Base-by-base conservation (phyloP, 1,139 yeast species). In the Meyerozyma carpophila region DNA sequence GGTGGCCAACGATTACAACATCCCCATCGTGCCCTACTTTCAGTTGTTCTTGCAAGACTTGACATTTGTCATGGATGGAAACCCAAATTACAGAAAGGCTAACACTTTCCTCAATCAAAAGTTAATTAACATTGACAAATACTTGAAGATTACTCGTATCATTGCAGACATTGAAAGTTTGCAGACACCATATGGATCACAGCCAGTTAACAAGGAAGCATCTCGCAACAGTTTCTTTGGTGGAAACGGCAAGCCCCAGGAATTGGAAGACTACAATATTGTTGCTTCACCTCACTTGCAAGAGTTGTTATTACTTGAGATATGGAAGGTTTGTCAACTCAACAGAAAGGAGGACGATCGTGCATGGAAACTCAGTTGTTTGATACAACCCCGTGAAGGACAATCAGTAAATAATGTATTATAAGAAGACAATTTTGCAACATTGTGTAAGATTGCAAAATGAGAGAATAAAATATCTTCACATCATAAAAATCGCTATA, bases 21-120 rank as follows among this genome's bases (percentile, higher is more conserved):
- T 82, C 21, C 94, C 96, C 0, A 79, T 84, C 39, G 93, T 90
- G 21, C 98, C 98, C 6, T 91, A 88, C 60, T 75, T 90, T 48
- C 89, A 94, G 36, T 68, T 90, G 45, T 88, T 86, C 58, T 69
- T 90, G 41, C 95, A 89, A 58, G 98, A 91, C 61, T 68, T 91
- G 56, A 89, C 95, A 0, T 87, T 90, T 65, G 82, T 89, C 24
- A 81, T 83, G 41, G 98, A 91, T 55, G 97, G 97, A 16, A 90
- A 89, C 59, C 78, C 89, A 32, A 83, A 77, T 52, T 79, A 75
- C 56, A 70, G 90, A 56, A 77, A 73, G 48, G 82, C 82, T 24
- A 73, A 79, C 44, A 71, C 81, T 11, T 82, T 83, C 55, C 73
- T 75, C 55, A 74, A 70, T 52, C 79, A 77, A 51, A 77, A 77